phyloP scores from a whole-genome alignment of 2,329 filamentous ascomycete genomes.

The Cyanodermella asteris region DNA sequence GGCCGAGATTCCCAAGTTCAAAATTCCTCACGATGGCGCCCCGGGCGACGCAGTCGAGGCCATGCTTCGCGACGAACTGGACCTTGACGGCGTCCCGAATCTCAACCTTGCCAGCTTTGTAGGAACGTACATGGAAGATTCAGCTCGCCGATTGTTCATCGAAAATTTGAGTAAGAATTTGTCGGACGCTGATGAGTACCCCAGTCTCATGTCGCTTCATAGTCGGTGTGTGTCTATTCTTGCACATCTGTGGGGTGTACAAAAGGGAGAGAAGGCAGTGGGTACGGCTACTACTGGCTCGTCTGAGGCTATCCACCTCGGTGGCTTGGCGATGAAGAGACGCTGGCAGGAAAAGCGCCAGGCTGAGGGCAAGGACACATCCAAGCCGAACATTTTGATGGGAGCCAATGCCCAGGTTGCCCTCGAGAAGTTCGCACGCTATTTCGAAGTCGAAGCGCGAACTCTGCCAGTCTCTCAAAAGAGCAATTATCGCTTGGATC shows the following conservation, averaged over 20 bases:
- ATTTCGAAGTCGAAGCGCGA: constrained; percentile 50
- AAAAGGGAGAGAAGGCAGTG: constrained; percentile 39
- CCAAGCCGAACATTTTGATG: constrained; percentile 52
- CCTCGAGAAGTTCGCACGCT: constrained; percentile 49
- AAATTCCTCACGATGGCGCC: constrained; percentile 13
- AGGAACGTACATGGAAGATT: constrained; percentile 47
- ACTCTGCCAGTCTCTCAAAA: constrained; percentile 41
- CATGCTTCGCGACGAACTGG: constrained; percentile 39
- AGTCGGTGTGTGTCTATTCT: constrained; percentile 48
- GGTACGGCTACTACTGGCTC: constrained; percentile 51
- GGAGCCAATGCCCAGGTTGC: constrained; percentile 52
- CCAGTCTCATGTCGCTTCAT: constrained; percentile 38
- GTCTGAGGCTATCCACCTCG: constrained; percentile 49
- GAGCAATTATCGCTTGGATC: constrained; percentile 40
- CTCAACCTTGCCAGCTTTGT: constrained; percentile 50
- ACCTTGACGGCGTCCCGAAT: constrained; percentile 43
- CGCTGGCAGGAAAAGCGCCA: constrained; percentile 45
- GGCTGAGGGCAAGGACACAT: constrained; percentile 38
- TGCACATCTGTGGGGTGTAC: constrained; percentile 41
- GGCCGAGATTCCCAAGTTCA: constrained; percentile 15
- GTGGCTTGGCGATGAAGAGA: constrained; percentile 53
- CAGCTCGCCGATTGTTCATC: constrained; percentile 41
- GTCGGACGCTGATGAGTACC: constrained; percentile 47
- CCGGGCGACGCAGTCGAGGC: constrained; percentile 40
- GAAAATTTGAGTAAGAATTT: constrained; percentile 52